These are phyloP conservation scores for Hyphopichia pseudoburtonii DNA, from an alignment of 1,139 yeast species.

Conservation along the genomic window DNA sequence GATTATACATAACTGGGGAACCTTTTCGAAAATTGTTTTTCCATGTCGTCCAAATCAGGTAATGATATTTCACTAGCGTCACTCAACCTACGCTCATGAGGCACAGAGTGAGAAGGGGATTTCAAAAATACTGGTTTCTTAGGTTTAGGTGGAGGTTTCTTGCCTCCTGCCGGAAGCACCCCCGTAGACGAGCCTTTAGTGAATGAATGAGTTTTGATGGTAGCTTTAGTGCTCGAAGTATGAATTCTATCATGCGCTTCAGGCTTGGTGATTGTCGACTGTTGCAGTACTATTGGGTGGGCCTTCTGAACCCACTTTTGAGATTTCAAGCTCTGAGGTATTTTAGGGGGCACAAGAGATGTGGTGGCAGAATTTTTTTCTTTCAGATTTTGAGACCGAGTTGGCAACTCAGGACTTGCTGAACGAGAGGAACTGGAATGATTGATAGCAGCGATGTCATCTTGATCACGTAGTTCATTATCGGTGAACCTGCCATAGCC, in stretches of 20 bases:
- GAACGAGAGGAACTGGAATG: conserved; percentile 6
- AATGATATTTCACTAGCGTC: conserved; percentile 44
- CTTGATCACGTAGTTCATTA: conserved; percentile 24
- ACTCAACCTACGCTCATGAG: conserved; percentile 29
- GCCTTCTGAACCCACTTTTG: no score
- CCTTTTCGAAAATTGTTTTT: conserved; percentile 50
- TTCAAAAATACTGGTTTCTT: conserved; percentile 58
- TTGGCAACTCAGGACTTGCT: conserved; percentile 2
- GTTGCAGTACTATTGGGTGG: no score
- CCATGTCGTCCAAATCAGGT: conserved; percentile 58
- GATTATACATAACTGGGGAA: conserved; percentile 57
- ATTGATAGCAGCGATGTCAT: conserved; percentile 44
- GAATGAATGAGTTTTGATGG: no score
- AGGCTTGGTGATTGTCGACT: no score
- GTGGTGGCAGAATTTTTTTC: conserved; percentile 9
- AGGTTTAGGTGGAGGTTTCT: conserved; percentile 62
- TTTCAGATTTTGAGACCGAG: no score
- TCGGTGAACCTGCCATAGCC: conserved; percentile 79
- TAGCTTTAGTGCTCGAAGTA: no score
- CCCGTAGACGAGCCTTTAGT: no score
- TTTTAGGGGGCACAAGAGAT: conserved; percentile 26
- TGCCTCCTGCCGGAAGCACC: conserved; percentile 10
- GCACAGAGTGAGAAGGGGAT: conserved; percentile 22
- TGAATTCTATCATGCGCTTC: no score
- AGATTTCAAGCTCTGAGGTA: conserved; percentile 29